Percentiles rank a stretch among this genome's conserved stretches.
phyloP scores from a whole-genome alignment of 148 eudicot species.

The Pharnaceum exiguum region DNA sequence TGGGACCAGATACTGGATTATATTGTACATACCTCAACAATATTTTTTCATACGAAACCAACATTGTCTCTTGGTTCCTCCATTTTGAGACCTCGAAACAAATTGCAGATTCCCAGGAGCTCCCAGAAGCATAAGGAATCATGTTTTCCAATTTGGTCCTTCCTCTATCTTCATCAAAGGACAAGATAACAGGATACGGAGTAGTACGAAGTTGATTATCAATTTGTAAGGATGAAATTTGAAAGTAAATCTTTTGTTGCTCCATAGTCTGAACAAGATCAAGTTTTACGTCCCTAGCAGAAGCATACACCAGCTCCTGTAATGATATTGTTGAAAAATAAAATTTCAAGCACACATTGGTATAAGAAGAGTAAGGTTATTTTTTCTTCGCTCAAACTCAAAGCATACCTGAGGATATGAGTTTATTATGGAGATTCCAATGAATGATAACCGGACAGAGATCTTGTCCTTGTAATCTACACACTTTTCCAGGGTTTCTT shows the following conservation, averaged over 20 bases:
- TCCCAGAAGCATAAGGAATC: conserved; percentile 35
- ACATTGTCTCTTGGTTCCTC: conserved; percentile 60
- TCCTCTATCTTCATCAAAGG: conserved; percentile 54
- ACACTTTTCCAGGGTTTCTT: conserved; percentile 28
- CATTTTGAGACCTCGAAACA: conserved; percentile 71
- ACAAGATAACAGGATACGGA: conserved; percentile 80
- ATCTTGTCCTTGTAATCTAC: conserved; percentile 60
- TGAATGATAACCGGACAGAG: conserved; percentile 54
- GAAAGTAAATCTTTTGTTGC: conserved; percentile 62
- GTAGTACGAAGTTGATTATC: conserved; percentile 82
- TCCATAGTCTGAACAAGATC: conserved; percentile 66
- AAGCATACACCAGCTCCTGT: conserved; percentile 90
- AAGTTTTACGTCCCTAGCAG: conserved; percentile 56
- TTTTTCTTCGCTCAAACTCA: conserved; percentile 1
- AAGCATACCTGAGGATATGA: conserved; percentile 71
- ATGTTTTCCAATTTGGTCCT: conserved; percentile 36
- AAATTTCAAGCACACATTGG: neutral
- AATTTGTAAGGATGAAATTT: conserved; percentile 70
- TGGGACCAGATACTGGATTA: neutral
- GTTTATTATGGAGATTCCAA: conserved; percentile 84
- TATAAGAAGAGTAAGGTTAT: conserved; percentile 1
- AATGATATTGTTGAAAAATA: conserved; percentile 2
- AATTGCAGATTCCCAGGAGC: conserved; percentile 52
- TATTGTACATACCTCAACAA: conserved; percentile 53
- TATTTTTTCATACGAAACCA: conserved; percentile 74